Percentiles rank a stretch among this genome's conserved stretches.
Evolutionary conservation across 257 asterid genomes (phyloP).

Genomic region (Ilex asprella): DNA sequence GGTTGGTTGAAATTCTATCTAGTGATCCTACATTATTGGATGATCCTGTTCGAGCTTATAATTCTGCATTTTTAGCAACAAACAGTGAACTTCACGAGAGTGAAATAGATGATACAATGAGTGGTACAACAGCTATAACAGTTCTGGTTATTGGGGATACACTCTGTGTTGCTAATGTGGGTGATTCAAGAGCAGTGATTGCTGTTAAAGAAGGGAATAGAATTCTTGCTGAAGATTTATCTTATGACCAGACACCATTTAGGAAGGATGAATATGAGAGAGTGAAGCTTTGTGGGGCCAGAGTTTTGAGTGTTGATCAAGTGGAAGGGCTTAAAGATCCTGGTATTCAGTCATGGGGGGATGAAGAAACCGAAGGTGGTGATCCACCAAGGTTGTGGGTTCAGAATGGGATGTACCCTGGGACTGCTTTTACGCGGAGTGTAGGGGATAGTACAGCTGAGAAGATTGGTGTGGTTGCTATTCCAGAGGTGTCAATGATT

Average conservation of each 20-base stretch:
- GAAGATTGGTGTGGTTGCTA: conserved; percentile 81
- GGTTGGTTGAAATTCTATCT: conserved; percentile 59
- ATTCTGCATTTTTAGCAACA: conserved; percentile 53
- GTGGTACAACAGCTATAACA: conserved; percentile 94
- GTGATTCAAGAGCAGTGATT: conserved; percentile 84
- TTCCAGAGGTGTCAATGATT: conserved; percentile 66
- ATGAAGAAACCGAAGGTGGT: conserved; percentile 84
- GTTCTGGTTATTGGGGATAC: conserved; percentile 63
- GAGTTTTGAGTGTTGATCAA: conserved; percentile 91
- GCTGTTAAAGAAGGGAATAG: conserved; percentile 70
- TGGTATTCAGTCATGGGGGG: conserved; percentile 81
- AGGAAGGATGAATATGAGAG: conserved; percentile 91
- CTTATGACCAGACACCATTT: conserved; percentile 84
- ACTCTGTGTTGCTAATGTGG: conserved; percentile 88
- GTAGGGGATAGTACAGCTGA: conserved; percentile 85
- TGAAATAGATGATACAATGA: conserved; percentile 85
- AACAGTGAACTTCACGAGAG: conserved; percentile 75
- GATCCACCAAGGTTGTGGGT: conserved; percentile 98
- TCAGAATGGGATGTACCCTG: conserved; percentile 86
- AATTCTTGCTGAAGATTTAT: conserved; percentile 65
- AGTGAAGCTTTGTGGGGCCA: conserved; percentile 85
- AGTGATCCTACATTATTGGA: conserved; percentile 56
- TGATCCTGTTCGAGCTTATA: conserved; percentile 78
- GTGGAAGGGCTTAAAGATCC: conserved; percentile 95
- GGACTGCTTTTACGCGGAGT: conserved; percentile 92